Evolutionary conservation across 192 early-diverging fungal species (phyloP), one percentile per base, ranked within the genome.

Genomic region (Coemansia sp.): DNA sequence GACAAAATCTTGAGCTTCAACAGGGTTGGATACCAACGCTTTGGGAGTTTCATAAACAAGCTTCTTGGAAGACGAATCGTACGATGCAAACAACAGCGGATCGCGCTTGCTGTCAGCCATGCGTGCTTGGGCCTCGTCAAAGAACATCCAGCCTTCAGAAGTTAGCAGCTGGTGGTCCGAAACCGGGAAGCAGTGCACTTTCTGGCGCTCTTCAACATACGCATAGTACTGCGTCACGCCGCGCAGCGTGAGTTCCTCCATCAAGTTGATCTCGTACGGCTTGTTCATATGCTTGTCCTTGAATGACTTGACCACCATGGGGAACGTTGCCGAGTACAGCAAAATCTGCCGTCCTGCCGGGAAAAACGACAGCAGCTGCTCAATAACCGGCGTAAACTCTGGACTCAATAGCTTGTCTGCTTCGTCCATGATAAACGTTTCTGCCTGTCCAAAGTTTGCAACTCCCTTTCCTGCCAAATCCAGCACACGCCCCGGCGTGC

Each of bases 211-310:
- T 75, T 97, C 94, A 18, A 99, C 95, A 80, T 93, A 99, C 30
- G 96, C 96, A 71, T 99, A 99, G 81, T 94, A 99, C 81, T 99
- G 96, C 7, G 96, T 99, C 18, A 99, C 91, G 65, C 96, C 96
- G 54, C 90, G 88, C 62, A 99, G 82, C 5, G 96, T 99, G 34
- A 99, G 84, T 71, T 99, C 94, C 56, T 99, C 96, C 96, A 99
- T 99, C 36, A 99, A 78, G 58, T 99, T 99, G 69, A 99, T 99
- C 70, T 99, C 96, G 65, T 99, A 96, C 16, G 96, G 92, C 60
- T 94, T 95, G 72, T 81, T 80, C 63, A 99, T 83, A 61, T 87
- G 93, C 69, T 94, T 96, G 71, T 99, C 94, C 76, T 96, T 96
- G 86, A 99, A 99, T 40, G 76, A 76, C 78, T 99, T 99, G 49